These are phyloP conservation scores for Nitzschia sp. DNA, from an alignment of 108 stramenopile species.

Conservation along the genomic window DNA sequence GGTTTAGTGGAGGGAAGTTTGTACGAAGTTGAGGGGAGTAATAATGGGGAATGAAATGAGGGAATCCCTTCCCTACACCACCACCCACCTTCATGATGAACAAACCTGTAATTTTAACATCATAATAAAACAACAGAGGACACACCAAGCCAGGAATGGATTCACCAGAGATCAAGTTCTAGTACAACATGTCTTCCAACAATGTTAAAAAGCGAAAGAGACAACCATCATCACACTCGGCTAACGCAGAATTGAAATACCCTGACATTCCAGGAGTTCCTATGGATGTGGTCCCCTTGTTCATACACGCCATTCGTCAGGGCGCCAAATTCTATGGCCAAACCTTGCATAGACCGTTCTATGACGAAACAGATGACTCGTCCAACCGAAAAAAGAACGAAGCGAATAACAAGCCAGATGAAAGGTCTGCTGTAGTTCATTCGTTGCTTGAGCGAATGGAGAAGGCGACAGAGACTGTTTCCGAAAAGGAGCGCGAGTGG, in stretches of 20 bases:
- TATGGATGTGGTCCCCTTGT: constrained; percentile 32
- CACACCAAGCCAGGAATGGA: too few relatives aligned
- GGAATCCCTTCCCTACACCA: too few relatives aligned
- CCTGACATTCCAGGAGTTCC: constrained; percentile 50
- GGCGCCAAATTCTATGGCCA: constrained; percentile 32
- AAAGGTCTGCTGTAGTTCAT: constrained; percentile 2
- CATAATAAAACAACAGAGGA: too few relatives aligned
- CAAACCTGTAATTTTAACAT: too few relatives aligned
- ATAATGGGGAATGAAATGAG: too few relatives aligned
- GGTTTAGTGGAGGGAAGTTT: too few relatives aligned
- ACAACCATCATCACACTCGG: not conserved
- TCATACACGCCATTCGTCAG: constrained; percentile 35
- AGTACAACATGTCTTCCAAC: too few relatives aligned
- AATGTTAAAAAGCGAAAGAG: not conserved
- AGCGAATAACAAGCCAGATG: not conserved
- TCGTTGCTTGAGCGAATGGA: constrained; percentile 32
- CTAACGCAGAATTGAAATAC: constrained; percentile 2
- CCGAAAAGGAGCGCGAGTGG: constrained; percentile 7
- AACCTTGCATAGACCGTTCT: not conserved
- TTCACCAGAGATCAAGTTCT: not conserved
- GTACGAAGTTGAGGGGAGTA: too few relatives aligned
- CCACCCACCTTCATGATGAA: too few relatives aligned
- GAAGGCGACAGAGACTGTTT: constrained; percentile 1
- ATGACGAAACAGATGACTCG: not conserved
- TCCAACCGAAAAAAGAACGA: not conserved